Evolutionary conservation across 1,284 basidiomycete genomes (phyloP).

Genomic region (Peniophora sp.): DNA sequence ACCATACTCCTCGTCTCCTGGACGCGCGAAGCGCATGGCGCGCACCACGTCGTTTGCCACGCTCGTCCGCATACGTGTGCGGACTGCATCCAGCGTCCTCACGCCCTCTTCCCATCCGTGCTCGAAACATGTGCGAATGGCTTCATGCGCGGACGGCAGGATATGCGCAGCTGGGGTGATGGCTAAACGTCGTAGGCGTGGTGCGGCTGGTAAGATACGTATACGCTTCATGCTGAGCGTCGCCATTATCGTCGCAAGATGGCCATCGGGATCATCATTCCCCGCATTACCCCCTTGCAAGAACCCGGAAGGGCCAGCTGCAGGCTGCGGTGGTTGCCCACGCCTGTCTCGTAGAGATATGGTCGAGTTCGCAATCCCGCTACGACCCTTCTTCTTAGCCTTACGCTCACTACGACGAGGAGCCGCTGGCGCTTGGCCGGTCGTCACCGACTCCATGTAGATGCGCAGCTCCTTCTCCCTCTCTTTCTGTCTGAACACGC

Average conservation of each 20-base stretch:
- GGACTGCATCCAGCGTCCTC: slow-evolving; percentile 32
- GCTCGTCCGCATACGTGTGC: slow-evolving; percentile 34
- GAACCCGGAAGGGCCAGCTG: slow-evolving; percentile 2
- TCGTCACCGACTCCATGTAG: slow-evolving; percentile 32
- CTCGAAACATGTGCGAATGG: slow-evolving; percentile 41
- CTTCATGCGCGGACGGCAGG: slow-evolving; percentile 23
- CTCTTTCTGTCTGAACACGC: slow-evolving; percentile 42
- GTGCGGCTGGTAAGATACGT: slow-evolving; percentile 34
- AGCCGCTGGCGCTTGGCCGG: slow-evolving; percentile 3
- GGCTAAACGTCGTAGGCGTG: slow-evolving; percentile 31
- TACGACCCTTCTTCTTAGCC: slow-evolving; percentile 30
- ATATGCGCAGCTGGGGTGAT: slow-evolving; percentile 26
- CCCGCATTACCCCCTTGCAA: not conserved
- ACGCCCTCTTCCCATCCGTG: slow-evolving; percentile 55
- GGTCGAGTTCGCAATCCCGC: slow-evolving; percentile 46
- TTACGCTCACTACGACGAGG: slow-evolving; percentile 7
- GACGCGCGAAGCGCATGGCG: slow-evolving; percentile 27
- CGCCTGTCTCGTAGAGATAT: slow-evolving; percentile 38
- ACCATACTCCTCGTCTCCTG: slow-evolving; percentile 12
- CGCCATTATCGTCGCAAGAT: not conserved
- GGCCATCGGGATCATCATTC: not conserved
- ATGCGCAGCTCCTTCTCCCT: slow-evolving; percentile 49
- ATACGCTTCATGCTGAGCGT: slow-evolving; percentile 20
- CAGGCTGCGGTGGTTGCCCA: too few species aligned
- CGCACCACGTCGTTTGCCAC: slow-evolving; percentile 34